phyloP scores from a whole-genome alignment of 768 basidiomycete species.

The Termitomyces sp. region DNA sequence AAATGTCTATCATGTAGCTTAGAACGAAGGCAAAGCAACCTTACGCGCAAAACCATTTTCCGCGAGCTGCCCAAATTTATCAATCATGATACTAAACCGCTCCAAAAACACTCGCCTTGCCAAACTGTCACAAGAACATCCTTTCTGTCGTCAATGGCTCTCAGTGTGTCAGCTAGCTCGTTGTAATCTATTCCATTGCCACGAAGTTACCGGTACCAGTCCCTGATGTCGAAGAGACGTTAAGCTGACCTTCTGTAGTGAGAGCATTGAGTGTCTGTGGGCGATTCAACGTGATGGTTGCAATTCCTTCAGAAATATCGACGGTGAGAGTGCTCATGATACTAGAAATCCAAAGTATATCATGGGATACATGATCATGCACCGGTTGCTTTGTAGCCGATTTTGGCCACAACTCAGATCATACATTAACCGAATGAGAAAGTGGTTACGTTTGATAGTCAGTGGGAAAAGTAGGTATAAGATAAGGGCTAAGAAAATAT shows the following conservation, averaged over 20 bases:
- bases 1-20: neutral
- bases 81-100: no score
- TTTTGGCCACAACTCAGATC: neutral
- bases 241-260: slow-evolving; percentile 37
- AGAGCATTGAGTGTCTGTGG: slow-evolving; percentile 58
- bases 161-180: slow-evolving; percentile 48
- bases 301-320: slow-evolving; percentile 49
- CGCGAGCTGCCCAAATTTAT: slow-evolving; percentile 37
- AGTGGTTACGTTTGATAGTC: neutral
- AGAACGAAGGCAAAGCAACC: slow-evolving; percentile 16
- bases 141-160: slow-evolving; percentile 50
- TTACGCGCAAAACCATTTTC: slow-evolving; percentile 72
- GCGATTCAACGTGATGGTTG: slow-evolving; percentile 62
- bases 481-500: neutral
- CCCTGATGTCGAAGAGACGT: neutral
- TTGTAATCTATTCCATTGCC: slow-evolving; percentile 46
- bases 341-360: neutral
- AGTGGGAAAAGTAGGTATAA: neutral
- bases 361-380: neutral
- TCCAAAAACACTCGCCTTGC: slow-evolving; percentile 41
- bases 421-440: neutral
- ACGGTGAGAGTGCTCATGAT: slow-evolving; percentile 42
- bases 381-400: neutral
- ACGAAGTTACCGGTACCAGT: neutral
- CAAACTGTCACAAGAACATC: slow-evolving; percentile 63